A percentile compares a stretch with the other conserved stretches of the same genome.
Evolutionary conservation across 2,329 filamentous ascomycete genomes (phyloP).

Genomic region (Parasarocladium wereldwijsianum): DNA sequence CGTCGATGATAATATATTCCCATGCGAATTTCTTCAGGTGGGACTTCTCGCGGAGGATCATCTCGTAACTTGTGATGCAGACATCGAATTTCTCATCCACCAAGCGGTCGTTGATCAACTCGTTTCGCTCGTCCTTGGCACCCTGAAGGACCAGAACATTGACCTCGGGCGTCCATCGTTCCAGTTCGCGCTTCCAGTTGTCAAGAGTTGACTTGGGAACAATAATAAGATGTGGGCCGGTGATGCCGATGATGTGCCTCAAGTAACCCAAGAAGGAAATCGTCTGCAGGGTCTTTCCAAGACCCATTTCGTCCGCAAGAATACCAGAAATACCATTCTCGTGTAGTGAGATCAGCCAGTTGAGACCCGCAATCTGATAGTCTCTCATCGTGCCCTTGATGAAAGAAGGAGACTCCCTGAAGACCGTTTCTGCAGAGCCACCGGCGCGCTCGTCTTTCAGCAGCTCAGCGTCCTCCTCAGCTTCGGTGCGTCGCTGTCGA

Average conservation of each 20-base stretch:
- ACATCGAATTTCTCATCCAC: slow-evolving; percentile 93
- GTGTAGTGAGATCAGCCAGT: slow-evolving; percentile 94
- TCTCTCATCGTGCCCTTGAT: slow-evolving; percentile 85
- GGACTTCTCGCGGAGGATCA: slow-evolving; percentile 90
- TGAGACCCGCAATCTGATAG: slow-evolving; percentile 88
- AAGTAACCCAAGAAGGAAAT: slow-evolving; percentile 95
- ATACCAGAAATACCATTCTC: slow-evolving; percentile 99
- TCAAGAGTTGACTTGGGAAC: slow-evolving; percentile 96
- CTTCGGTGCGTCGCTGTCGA: slow-evolving; percentile 76
- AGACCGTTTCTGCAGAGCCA: slow-evolving; percentile 73
- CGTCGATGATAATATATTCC: slow-evolving; percentile 99
- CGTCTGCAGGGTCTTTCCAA: slow-evolving; percentile 94
- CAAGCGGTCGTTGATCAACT: slow-evolving; percentile 81
- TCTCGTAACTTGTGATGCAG: slow-evolving; percentile 97
- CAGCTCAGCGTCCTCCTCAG: slow-evolving; percentile 89
- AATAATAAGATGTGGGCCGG: slow-evolving; percentile 76
- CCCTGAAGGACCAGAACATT: slow-evolving; percentile 90
- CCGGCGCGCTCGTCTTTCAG: slow-evolving; percentile 79
- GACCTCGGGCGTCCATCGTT: slow-evolving; percentile 87
- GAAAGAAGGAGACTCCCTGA: slow-evolving; percentile 85
- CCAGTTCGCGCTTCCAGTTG: slow-evolving; percentile 96
- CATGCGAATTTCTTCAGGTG: slow-evolving; percentile 96
- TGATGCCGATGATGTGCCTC: slow-evolving; percentile 78
- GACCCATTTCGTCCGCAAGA: slow-evolving; percentile 94
- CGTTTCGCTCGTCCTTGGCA: slow-evolving; percentile 81